Base-by-base conservation (phyloP, 2,329 filamentous ascomycete genomes). In the Neophaeococcomyces mojaviensis region DNA sequence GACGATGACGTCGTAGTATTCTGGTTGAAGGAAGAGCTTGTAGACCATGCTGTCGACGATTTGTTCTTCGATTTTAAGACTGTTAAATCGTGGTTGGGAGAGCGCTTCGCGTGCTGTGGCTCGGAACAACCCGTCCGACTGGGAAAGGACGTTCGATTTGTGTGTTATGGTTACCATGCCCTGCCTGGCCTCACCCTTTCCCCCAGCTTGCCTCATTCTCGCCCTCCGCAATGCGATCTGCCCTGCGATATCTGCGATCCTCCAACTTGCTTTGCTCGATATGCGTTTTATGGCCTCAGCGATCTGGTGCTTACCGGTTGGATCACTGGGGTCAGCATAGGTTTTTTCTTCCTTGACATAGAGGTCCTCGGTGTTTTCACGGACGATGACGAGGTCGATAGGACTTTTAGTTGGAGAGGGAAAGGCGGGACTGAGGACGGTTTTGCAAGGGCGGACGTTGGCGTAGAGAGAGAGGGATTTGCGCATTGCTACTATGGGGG, bases 21-120 rank as follows among this genome's bases (percentile, higher is more conserved):
- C 78, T 35, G 92, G 92, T 69, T 97, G 88, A 52, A 90, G 87
- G 81, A 97, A 97, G 47, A 98, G 84, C 76, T 97, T 97, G 80
- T 97, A 97, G 48, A 97, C 88, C 92, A 98, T 98, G 51, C 84
- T 90, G 70, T 98, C 92, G 53, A 98, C 90, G 58, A 98, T 98
- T 73, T 98, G 92, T 76, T 97, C 92, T 69, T 97, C 92, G 45
- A 96, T 75, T 34, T 70, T 69, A 44, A 94, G 72, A 41, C 67
- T 68, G 1, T 69, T 67, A 71, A 86, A 96, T 55, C 72, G 75
- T 10, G 76, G 57, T 42, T 75, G 73, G 22, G 80, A 75, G 7
- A 97, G 81, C 3, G 86, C 87, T 24, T 75, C 74, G 56, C 86
- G 82, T 13, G 86, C 80, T 3, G 86, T 85, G 57, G 83, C 74